Evolutionary conservation across 2,329 filamentous ascomycete species (phyloP), one percentile per base, ranked within the genome.

Genomic region (Aspergillus neoniger): DNA sequence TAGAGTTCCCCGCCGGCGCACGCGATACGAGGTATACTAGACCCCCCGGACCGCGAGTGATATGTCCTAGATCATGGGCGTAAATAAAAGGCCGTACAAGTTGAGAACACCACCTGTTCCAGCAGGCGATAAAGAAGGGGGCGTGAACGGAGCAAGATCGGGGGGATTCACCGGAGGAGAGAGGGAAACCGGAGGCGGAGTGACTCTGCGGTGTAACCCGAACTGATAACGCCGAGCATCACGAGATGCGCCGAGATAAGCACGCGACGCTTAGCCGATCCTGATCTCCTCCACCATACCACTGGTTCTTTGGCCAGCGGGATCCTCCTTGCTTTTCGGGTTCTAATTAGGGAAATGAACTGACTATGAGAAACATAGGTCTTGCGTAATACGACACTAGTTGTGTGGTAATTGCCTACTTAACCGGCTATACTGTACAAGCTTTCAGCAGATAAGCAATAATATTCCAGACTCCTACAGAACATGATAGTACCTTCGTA

Each of bases 391-490:
- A 36, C 32, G 15, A 14, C 32, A 15, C 32, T 36, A 44, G n/a
- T 9, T 21, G 21, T 17, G 41, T 44, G 41, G 41, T 21, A 12
- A 44, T 23, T 12, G 17, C 39, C 39, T 47, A 49, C 30, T 50
- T 5, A 36, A 25, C 14, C 25, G 4, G 14, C 44, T 15, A 28
- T 49, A 30, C 23, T 28, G 47, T 17, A 32, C 47, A 30, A 12
- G 25, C 7, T 50, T 38, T 21, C 9, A 28, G 25, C 23, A 54
- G 8, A 15, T 32, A 23, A 36, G 12, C 39, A 58, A 56, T 61
- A 53, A 57, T 66, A 67, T 69, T 69, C 63, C 68, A 63, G 65
- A 72, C 70, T 70, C 69, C 69, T 63, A 63, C 49, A 65, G 60
- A 63, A 41, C 53, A 65, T 58, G 49, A 66, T 32, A 61, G 65